Evolutionary conservation across 495 filamentous ascomycete genomes (phyloP).

Genomic region (Neurospora sp.): DNA sequence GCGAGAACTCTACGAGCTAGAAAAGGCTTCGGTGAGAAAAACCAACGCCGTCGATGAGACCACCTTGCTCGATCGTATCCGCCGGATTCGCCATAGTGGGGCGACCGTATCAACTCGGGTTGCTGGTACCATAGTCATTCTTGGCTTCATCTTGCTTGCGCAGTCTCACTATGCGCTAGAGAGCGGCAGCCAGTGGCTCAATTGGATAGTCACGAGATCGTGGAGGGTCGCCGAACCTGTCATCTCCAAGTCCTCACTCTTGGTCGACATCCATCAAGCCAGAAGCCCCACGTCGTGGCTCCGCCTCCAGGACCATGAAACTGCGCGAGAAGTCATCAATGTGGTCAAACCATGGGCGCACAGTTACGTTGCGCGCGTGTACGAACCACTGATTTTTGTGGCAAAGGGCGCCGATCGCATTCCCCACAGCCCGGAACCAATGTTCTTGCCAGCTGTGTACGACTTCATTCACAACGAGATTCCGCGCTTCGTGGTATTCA

Average conservation of each 20-base stretch:
- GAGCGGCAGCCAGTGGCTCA: conserved; percentile 31
- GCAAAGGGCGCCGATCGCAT: conserved; percentile 52
- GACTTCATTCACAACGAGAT: conserved; percentile 49
- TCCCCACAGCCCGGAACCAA: conserved; percentile 26
- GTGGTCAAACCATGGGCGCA: conserved; percentile 55
- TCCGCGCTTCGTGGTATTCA: conserved; percentile 40
- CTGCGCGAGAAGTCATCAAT: conserved; percentile 58
- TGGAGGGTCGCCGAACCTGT: conserved; percentile 12
- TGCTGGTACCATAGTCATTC: conserved; percentile 49
- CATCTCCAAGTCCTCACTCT: conserved; percentile 28
- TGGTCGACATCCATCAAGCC: conserved; percentile 52
- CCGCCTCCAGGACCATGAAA: conserved; percentile 61
- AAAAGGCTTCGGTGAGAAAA: conserved; percentile 31
- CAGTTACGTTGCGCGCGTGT: conserved; percentile 57
- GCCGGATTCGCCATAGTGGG: conserved; percentile 38
- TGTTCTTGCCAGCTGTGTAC: conserved; percentile 42
- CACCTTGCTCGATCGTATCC: conserved; percentile 40
- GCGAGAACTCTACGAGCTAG: conserved; percentile 49
- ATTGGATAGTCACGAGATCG: conserved; percentile 25
- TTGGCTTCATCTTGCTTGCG: conserved; percentile 50
- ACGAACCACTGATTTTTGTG: conserved; percentile 58
- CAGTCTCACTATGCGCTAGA: conserved; percentile 58
- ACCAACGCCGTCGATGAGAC: conserved; percentile 21
- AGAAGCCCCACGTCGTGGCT: conserved; percentile 62
- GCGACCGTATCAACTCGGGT: conserved; percentile 47